These are phyloP conservation scores for Penicillium macrosclerotiorum DNA, from an alignment of 495 filamentous ascomycete genomes.

Conservation along the genomic window DNA sequence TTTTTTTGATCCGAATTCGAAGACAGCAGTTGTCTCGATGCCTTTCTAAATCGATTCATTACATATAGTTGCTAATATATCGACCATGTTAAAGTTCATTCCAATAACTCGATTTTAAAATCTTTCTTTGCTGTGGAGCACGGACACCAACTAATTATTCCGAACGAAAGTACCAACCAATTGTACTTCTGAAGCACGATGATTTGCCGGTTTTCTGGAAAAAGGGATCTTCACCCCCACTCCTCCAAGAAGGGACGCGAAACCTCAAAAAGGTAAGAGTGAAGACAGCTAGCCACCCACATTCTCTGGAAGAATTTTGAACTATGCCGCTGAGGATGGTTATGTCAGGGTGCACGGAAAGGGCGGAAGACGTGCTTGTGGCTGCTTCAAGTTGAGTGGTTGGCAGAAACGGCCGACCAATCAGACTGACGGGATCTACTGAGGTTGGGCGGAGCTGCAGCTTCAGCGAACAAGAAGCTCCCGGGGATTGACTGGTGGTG, in stretches of 20 bases:
- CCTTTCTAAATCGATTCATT: no score
- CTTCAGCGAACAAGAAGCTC: background rate
- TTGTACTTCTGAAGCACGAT: background rate
- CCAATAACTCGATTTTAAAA: no score
- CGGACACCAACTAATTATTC: background rate
- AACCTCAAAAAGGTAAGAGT: background rate
- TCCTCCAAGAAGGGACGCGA: background rate
- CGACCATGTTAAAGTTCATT: no score
- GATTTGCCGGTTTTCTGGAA: background rate
- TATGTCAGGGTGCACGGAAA: background rate
- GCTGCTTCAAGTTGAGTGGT: background rate
- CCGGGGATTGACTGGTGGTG: background rate
- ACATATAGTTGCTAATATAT: no score
- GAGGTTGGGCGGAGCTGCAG: constrained; percentile 4
- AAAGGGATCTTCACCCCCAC: no score
- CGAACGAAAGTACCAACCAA: background rate
- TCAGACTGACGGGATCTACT: background rate
- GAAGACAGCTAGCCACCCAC: background rate
- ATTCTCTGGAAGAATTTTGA: background rate
- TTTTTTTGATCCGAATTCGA: no score
- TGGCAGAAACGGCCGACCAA: background rate
- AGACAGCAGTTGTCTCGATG: no score
- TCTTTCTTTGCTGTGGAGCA: background rate
- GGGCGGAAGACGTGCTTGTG: no score
- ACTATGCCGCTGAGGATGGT: no score